Evolutionary conservation across 169 alveolate genomes (phyloP), one percentile per base, ranked within the genome.

Genomic region (Fabrea salina): DNA sequence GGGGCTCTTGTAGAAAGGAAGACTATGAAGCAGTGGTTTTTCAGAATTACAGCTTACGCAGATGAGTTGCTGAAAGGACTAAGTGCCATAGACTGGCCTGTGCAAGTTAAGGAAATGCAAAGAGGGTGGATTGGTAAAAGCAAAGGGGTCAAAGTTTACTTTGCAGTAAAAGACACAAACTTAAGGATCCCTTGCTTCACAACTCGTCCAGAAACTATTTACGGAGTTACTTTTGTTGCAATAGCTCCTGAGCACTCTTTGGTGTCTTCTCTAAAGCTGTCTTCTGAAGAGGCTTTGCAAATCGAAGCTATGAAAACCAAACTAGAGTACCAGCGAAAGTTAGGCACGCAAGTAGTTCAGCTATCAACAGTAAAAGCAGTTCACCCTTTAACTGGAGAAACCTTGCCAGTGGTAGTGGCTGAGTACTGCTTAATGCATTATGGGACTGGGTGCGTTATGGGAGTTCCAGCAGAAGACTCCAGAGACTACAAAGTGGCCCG

Each of bases 91-190:
- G 86, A 95, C 33, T 96, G 97, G 97, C 98, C 98, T 3, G 82
- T 54, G 4, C 75, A 89, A 8, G 93, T 96, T 0, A 84, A 85
- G 70, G 91, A 83, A 44, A 88, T 91, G 86, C 98, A 96, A 72
- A 89, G 86, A 40, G 91, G 95, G 53, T 96, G 99, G 99, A 94
- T 96, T 32, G 97, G 97, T 7, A 81, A 82, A 41, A 83, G 84
- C 54, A 75, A 79, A 37, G 98, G 98, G 22, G 7, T n/a, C 13
- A 30, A 22, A 22, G 66, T 75, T 19, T 39, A 75, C 8, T 49
- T 71, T 13, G 41, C 4, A 35, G 47, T 54, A 30, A 25, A 61
- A 40, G 54, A 37, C 5, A 32, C 11, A n/a, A 53, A 54, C 33
- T 25, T 51, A 57, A 40, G 25, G 8, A 32, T 86, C 5, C 43